phyloP scores from a whole-genome alignment of 768 basidiomycete species.

The Tulasnella sp. region DNA sequence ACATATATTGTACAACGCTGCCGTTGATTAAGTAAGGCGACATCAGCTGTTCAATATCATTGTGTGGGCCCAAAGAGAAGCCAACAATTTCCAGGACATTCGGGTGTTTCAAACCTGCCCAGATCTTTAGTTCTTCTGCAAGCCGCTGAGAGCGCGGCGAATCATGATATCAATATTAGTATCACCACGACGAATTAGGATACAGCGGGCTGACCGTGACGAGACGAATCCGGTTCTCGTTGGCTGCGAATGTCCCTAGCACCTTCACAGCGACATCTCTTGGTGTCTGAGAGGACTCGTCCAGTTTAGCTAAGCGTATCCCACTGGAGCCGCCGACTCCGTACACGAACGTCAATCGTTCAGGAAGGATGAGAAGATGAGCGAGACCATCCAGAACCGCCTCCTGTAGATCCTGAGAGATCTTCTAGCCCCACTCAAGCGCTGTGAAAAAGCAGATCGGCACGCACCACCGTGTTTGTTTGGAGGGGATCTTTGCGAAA shows the following conservation, averaged over 20 bases:
- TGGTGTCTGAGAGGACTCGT: neutral
- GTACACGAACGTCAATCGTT: neutral
- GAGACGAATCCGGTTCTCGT: no score
- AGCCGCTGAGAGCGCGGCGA: no score
- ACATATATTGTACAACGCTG: neutral
- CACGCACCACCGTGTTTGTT: no score
- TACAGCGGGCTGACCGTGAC: no score
- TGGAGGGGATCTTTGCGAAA: no score
- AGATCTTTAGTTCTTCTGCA: neutral
- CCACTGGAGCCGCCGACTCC: no score
- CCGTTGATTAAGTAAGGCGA: neutral
- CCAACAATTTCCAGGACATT: neutral
- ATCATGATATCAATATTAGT: no score
- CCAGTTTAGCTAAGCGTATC: neutral
- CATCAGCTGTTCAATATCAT: neutral
- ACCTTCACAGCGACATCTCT: neutral
- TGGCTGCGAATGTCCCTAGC: no score
- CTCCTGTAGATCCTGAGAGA: no score
- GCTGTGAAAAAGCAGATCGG: no score
- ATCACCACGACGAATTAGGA: neutral
- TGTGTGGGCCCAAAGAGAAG: neutral
- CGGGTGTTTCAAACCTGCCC: neutral
- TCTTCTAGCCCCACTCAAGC: no score
- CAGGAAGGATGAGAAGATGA: neutral
- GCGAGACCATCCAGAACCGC: neutral